A percentile compares a stretch with the other conserved stretches of the same genome.
Conservation (phyloP, 768 basidiomycete genomes). For the Boletus sp. region DNA sequence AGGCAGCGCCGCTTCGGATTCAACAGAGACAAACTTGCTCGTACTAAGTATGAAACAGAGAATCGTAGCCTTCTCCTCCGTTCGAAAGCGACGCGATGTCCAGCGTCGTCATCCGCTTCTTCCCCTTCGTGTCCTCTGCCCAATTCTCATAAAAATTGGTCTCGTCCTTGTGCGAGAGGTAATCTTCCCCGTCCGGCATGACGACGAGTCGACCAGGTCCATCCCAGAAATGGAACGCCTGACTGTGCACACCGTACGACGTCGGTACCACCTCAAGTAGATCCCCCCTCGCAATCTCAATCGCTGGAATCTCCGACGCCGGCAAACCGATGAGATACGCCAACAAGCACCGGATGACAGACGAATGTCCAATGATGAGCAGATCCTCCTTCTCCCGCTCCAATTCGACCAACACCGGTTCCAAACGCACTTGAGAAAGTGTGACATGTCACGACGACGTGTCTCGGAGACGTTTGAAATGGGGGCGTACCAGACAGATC, state of each 20-base stretch:
- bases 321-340: conserved; percentile 92
- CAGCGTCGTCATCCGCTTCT: conserved; percentile 39
- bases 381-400: conserved; percentile 94
- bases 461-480: background rate
- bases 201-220: conserved; percentile 65
- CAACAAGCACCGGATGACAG: conserved; percentile 93
- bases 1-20: background rate
- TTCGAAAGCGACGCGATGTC: conserved; percentile 28
- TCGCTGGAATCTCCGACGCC: conserved; percentile 94
- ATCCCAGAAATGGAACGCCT: conserved; percentile 92
- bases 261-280: conserved; percentile 90
- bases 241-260: conserved; percentile 85
- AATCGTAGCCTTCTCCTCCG: conserved; percentile 6
- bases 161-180: conserved; percentile 48
- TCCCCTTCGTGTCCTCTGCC: conserved; percentile 69
- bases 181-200: conserved; percentile 32
- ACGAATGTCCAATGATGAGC: conserved; percentile 94
- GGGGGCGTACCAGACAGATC: conserved; percentile 70
- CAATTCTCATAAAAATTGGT: conserved; percentile 89
- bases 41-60: background rate
- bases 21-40: background rate
- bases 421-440: conserved; percentile 72
- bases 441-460: background rate
- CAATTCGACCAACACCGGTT: conserved; percentile 87
- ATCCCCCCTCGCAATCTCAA: conserved; percentile 95